Conservation (phyloP, 495 filamentous ascomycete genomes). For the Trichoderma gamsii region DNA sequence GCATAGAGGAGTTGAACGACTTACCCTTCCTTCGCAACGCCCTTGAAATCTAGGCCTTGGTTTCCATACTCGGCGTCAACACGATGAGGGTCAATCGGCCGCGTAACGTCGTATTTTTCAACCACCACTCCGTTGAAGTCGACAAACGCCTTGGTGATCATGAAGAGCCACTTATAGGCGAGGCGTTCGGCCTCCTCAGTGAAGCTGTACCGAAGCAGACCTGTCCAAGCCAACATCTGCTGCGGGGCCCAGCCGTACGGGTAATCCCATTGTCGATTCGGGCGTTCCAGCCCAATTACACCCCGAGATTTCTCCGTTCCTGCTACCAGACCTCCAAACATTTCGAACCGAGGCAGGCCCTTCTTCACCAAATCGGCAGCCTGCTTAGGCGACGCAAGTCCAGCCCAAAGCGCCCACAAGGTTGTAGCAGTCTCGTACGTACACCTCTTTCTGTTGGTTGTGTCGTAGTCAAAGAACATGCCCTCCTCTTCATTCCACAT, state of each 20-base stretch:
- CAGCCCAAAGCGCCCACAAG: constrained; percentile 97
- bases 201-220: constrained; percentile 83
- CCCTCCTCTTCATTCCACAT: constrained; percentile 85
- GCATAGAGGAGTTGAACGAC: constrained; percentile 51
- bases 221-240: constrained; percentile 96
- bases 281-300: constrained; percentile 66
- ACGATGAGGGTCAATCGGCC: constrained; percentile 78
- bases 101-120: constrained; percentile 96
- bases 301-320: constrained; percentile 85
- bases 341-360: constrained; percentile 80
- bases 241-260: constrained; percentile 98
- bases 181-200: constrained; percentile 79
- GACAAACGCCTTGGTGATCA: constrained; percentile 94
- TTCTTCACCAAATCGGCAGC: constrained; percentile 68
- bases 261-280: constrained; percentile 96
- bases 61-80: constrained; percentile 98
- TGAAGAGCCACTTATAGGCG: constrained; percentile 92
- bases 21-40: constrained; percentile 92
- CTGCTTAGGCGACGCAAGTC: constrained; percentile 70
- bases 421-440: constrained; percentile 83
- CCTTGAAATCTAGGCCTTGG: constrained; percentile 88
- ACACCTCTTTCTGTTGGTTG: constrained; percentile 65
- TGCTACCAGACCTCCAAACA: constrained; percentile 78
- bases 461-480: constrained; percentile 97
- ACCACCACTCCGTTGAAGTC: constrained; percentile 97